Evolutionary conservation across 2,329 filamentous ascomycete genomes (phyloP).

Genomic region (Botrytis byssoidea): DNA sequence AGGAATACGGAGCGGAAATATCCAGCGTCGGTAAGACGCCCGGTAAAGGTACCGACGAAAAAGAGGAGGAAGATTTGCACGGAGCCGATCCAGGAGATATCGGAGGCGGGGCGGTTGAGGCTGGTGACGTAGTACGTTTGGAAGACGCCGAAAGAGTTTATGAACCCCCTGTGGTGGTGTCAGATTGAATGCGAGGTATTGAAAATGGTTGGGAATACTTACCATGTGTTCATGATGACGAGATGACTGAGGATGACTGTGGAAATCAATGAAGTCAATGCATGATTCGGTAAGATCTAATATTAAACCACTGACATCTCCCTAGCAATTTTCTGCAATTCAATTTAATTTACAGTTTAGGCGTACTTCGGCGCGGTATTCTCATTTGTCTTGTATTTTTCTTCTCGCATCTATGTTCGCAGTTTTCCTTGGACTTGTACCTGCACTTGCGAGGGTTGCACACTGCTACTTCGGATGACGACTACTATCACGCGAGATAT

Average conservation of each 20-base stretch:
- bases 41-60: conserved; percentile 43
- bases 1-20: conserved; percentile 39
- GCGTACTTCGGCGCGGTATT: not conserved
- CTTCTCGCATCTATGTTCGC: not conserved
- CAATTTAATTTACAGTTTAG: not conserved
- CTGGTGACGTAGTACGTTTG: conserved; percentile 45
- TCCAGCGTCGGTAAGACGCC: conserved; percentile 43
- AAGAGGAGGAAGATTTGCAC: conserved; percentile 46
- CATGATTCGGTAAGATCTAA: not conserved
- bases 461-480: too few relatives aligned
- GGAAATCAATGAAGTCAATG: not conserved
- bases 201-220: not conserved
- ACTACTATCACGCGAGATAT: not conserved
- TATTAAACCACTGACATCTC: too few relatives aligned
- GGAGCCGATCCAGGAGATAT: conserved; percentile 49
- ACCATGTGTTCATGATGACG: conserved; percentile 38
- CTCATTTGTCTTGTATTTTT: not conserved
- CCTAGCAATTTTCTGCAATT: not conserved
- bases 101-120: conserved; percentile 39
- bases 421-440: not conserved
- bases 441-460: not conserved
- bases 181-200: not conserved
- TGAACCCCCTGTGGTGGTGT: conserved; percentile 36
- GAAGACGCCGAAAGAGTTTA: conserved; percentile 46
- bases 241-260: conserved; percentile 32